Percentiles rank a stretch among this genome's conserved stretches.
Conservation (phyloP, 208 protist genomes). For the Phytomonas sp. region DNA sequence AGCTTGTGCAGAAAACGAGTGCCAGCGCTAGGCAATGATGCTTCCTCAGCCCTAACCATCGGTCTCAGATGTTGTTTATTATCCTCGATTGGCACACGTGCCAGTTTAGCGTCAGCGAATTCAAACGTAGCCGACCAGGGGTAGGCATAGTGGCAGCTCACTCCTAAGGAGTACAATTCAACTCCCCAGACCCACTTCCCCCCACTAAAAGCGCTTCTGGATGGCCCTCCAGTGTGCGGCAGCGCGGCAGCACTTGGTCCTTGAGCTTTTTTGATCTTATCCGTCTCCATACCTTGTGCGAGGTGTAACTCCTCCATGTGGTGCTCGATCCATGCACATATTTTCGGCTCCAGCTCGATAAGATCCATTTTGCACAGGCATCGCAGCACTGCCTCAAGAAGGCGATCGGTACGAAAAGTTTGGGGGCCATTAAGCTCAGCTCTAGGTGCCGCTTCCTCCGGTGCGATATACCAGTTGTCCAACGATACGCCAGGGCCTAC, state of each 20-base stretch:
- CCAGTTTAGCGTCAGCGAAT: not conserved
- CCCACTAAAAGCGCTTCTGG: not conserved
- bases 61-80: not conserved
- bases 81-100: not conserved
- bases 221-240: not conserved
- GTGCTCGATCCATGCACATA: conserved; percentile 9
- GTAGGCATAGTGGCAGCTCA: not conserved
- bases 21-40: not conserved
- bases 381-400: conserved; percentile 20
- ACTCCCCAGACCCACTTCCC: not conserved
- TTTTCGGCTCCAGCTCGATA: conserved; percentile 17
- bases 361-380: conserved; percentile 23
- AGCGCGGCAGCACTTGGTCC: not conserved
- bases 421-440: not conserved
- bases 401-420: conserved; percentile 18
- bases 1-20: conserved; percentile 12
- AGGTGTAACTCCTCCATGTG: not conserved
- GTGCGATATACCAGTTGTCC: conserved; percentile 4
- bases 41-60: not conserved
- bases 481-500: conserved; percentile 13
- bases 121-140: not conserved
- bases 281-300: not conserved
- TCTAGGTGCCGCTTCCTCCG: not conserved
- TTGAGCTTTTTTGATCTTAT: not conserved
- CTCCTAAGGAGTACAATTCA: not conserved